A percentile compares a stretch with the other conserved stretches of the same genome.
Evolutionary conservation across 768 basidiomycete species (phyloP).

Genomic region (Termitomyces sp.): DNA sequence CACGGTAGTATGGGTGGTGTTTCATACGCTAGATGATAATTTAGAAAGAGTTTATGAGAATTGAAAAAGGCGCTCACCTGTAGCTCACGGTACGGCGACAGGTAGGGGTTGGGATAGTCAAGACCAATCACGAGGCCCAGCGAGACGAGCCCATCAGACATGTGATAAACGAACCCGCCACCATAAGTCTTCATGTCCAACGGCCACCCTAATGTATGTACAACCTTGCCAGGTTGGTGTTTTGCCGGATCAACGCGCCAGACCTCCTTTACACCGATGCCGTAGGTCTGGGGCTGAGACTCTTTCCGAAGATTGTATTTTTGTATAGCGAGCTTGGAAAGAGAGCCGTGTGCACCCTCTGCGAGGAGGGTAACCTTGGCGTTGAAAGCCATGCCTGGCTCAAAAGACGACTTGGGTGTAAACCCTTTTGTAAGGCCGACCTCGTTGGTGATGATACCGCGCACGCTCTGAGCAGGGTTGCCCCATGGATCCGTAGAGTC

Average conservation of each 20-base stretch:
- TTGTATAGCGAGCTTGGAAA: conserved; percentile 75
- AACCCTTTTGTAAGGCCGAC: conserved; percentile 82
- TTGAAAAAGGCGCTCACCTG: conserved; percentile 51
- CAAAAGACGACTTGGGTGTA: conserved; percentile 80
- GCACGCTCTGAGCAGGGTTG: conserved; percentile 46
- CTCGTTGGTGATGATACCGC: conserved; percentile 89
- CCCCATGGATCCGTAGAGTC: conserved; percentile 39
- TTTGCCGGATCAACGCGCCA: conserved; percentile 76
- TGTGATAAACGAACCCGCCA: conserved; percentile 94
- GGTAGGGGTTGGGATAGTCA: conserved; percentile 92
- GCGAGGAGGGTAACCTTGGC: conserved; percentile 90
- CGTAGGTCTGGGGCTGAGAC: conserved; percentile 89
- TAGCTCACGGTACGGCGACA: conserved; percentile 89
- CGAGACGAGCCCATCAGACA: conserved; percentile 87
- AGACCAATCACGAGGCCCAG: conserved; percentile 90
- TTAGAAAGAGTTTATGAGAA: background rate
- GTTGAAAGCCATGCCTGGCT: conserved; percentile 95
- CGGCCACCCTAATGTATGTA: conserved; percentile 96
- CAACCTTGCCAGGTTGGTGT: conserved; percentile 74
- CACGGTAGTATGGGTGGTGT: conserved; percentile 88
- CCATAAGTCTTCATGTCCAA: conserved; percentile 82
- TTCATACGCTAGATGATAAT: conserved; percentile 63
- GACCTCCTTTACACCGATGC: conserved; percentile 94
- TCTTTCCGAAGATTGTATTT: conserved; percentile 71
- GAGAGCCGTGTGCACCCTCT: conserved; percentile 92